These are phyloP conservation scores for Xylaria flabelliformis DNA, from an alignment of 495 filamentous ascomycete species.

Conservation along the genomic window DNA sequence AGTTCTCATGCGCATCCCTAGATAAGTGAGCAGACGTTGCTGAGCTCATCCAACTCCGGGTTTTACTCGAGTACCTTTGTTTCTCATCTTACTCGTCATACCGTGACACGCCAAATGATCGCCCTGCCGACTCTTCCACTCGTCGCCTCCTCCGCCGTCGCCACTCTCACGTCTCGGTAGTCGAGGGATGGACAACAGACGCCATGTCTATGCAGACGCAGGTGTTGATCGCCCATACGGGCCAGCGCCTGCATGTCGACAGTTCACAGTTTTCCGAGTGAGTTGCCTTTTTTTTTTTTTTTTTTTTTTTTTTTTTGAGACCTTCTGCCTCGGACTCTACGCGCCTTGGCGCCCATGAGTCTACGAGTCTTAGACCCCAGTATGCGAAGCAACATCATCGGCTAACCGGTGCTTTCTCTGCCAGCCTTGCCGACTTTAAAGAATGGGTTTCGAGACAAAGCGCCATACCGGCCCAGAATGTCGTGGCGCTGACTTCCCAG, in stretches of 20 bases:
- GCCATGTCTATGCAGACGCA: constrained; percentile 73
- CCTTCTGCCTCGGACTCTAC: constrained; percentile 5
- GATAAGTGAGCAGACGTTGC: background rate
- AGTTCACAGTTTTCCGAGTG: constrained; percentile 72
- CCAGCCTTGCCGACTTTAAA: constrained; percentile 68
- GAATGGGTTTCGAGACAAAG: constrained; percentile 71
- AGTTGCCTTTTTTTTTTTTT: constrained; percentile 38
- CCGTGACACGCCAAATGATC: background rate
- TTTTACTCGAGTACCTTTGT: background rate
- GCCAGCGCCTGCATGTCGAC: constrained; percentile 79
- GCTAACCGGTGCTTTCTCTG: constrained; percentile 25
- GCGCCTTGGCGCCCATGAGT: background rate
- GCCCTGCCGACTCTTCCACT: background rate
- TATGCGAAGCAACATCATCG: constrained; percentile 23
- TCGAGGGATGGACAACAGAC: constrained; percentile 43
- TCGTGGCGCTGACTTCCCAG: constrained; percentile 82
- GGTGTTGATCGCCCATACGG: constrained; percentile 87
- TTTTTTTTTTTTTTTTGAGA: background rate
- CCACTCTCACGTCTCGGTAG: constrained; percentile 11
- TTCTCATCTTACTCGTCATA: constrained; percentile 6
- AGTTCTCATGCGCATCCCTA: background rate
- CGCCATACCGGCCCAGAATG: constrained; percentile 69
- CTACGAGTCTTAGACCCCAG: background rate
- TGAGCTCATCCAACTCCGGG: background rate
- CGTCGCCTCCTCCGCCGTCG: background rate